phyloP scores from a whole-genome alignment of 805 yeast species.

The Debaryomyces hansenii region DNA sequence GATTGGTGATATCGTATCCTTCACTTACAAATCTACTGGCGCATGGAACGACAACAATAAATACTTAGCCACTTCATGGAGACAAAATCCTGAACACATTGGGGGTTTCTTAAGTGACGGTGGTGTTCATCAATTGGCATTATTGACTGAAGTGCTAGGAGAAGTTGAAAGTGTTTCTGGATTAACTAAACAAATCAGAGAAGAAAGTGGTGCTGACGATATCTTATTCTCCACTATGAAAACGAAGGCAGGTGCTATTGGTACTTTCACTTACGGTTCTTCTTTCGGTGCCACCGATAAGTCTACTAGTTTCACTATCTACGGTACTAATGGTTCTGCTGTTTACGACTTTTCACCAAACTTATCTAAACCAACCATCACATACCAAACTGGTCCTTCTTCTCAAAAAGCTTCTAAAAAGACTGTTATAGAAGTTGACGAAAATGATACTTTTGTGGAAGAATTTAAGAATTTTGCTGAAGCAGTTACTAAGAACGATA shows the following conservation, averaged over 20 bases:
- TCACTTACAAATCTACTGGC: slow-evolving; percentile 74
- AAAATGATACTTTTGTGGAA: slow-evolving; percentile 42
- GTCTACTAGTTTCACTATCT: slow-evolving; percentile 62
- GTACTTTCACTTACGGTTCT: slow-evolving; percentile 85
- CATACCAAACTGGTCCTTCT: slow-evolving; percentile 32
- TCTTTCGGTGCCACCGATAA: slow-evolving; percentile 83
- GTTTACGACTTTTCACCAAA: slow-evolving; percentile 63
- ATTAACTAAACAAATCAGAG: slow-evolving; percentile 71
- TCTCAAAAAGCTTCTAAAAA: slow-evolving; percentile 54
- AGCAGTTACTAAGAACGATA: slow-evolving; percentile 65
- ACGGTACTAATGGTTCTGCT: slow-evolving; percentile 79
- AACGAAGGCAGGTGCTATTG: slow-evolving; percentile 63
- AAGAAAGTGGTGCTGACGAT: slow-evolving; percentile 81
- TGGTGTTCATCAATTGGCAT: slow-evolving; percentile 93
- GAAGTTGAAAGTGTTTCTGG: slow-evolving; percentile 70
- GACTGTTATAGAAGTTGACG: slow-evolving; percentile 37
- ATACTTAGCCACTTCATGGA: slow-evolving; percentile 77
- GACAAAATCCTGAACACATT: slow-evolving; percentile 84
- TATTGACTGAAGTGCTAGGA: slow-evolving; percentile 81
- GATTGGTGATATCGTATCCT: slow-evolving; percentile 73
- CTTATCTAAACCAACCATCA: slow-evolving; percentile 36
- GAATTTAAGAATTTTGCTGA: slow-evolving; percentile 53
- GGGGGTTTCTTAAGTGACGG: slow-evolving; percentile 95
- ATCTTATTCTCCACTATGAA: slow-evolving; percentile 69
- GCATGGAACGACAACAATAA: slow-evolving; percentile 61